phyloP scores from a whole-genome alignment of 1,139 yeast genomes.

The Ogataea hybrid region DNA sequence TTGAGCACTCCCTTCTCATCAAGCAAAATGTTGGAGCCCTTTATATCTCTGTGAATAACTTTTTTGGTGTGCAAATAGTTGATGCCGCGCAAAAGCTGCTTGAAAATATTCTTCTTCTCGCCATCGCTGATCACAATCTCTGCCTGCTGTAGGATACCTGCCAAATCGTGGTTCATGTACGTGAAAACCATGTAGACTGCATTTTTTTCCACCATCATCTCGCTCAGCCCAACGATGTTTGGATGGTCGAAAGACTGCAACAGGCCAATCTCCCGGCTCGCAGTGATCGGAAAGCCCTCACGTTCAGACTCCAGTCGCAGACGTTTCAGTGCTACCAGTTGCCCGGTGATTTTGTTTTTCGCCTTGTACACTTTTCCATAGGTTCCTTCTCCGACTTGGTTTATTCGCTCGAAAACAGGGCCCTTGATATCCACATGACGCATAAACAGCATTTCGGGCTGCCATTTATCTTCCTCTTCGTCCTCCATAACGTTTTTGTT shows the following conservation, averaged over 20 bases:
- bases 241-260: constrained; percentile 84
- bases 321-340: constrained; percentile 78
- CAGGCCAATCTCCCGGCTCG: constrained; percentile 85
- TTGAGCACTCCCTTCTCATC: constrained; percentile 71
- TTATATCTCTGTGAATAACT: constrained; percentile 89
- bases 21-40: constrained; percentile 86
- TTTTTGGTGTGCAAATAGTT: constrained; percentile 75
- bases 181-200: constrained; percentile 89
- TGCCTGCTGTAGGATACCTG: constrained; percentile 83
- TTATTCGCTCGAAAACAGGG: constrained; percentile 32
- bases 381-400: constrained; percentile 42
- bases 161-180: constrained; percentile 89
- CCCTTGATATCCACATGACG: constrained; percentile 20
- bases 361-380: constrained; percentile 57
- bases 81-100: constrained; percentile 77
- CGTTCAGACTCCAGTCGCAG: constrained; percentile 81
- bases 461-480: constrained; percentile 14
- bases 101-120: constrained; percentile 73
- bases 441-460: constrained; percentile 23
- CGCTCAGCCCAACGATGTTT: constrained; percentile 76
- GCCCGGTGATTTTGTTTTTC: constrained; percentile 61
- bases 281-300: constrained; percentile 96
- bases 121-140: constrained; percentile 59
- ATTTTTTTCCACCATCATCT: constrained; percentile 85
- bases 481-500: constrained; percentile 20